phyloP scores from a whole-genome alignment of 2,329 filamentous ascomycete species.

The Beauveria caledonica region DNA sequence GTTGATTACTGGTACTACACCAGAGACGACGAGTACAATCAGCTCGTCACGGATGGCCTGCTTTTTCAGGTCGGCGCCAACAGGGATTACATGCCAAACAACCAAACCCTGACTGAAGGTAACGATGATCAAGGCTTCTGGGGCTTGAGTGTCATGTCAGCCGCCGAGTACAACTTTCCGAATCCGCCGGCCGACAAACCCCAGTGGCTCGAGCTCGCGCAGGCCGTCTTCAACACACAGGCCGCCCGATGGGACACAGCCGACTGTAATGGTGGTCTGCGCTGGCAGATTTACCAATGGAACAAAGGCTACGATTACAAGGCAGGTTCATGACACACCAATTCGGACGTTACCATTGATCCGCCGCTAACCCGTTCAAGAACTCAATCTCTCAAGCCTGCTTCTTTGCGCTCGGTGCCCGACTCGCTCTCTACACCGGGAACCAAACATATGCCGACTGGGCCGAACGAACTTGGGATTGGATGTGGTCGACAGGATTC shows the following conservation, averaged over 20 bases:
- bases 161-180: slow-evolving; percentile 68
- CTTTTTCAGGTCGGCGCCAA: slow-evolving; percentile 53
- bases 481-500: slow-evolving; percentile 51
- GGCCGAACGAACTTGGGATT: slow-evolving; percentile 66
- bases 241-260: slow-evolving; percentile 61
- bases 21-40: slow-evolving; percentile 57
- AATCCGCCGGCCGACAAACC: slow-evolving; percentile 54
- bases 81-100: slow-evolving; percentile 57
- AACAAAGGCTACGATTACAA: slow-evolving; percentile 76
- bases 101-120: slow-evolving; percentile 52
- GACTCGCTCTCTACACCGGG: slow-evolving; percentile 67
- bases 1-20: slow-evolving; percentile 67
- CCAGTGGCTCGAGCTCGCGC: slow-evolving; percentile 64
- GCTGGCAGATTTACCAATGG: slow-evolving; percentile 80
- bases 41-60: slow-evolving; percentile 49
- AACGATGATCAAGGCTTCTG: slow-evolving; percentile 80
- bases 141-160: slow-evolving; percentile 73
- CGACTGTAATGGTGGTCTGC: slow-evolving; percentile 65
- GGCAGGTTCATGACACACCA: background rate
- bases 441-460: slow-evolving; percentile 71
- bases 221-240: slow-evolving; percentile 77
- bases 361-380: slow-evolving; percentile 20
- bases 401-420: slow-evolving; percentile 56
- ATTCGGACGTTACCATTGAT: background rate
- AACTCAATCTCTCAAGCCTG: slow-evolving; percentile 56